Conservation (phyloP, 2,329 filamentous ascomycete genomes). For the Cadophora luteo-olivacea region DNA sequence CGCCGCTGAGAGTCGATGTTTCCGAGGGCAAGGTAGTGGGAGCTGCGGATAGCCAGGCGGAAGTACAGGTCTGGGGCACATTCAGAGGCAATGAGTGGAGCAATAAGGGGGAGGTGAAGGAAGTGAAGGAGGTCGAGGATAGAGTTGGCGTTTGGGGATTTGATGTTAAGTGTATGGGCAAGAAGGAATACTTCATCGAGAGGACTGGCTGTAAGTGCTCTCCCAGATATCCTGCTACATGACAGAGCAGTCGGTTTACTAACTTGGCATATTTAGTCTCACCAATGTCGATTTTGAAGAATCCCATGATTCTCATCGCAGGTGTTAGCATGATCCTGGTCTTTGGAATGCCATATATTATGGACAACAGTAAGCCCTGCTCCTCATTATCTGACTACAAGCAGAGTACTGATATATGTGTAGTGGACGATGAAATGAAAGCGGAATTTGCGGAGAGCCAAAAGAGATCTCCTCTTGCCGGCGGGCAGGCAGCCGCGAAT, state of each 20-base stretch:
- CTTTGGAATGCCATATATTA: constrained; percentile 90
- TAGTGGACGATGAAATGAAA: constrained; percentile 96
- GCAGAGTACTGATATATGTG: not conserved
- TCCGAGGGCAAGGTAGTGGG: constrained; percentile 40
- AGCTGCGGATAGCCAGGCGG: constrained; percentile 50
- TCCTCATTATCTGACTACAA: constrained; percentile 35
- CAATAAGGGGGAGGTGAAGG: constrained; percentile 71
- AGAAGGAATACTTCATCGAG: constrained; percentile 79
- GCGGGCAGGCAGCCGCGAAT: constrained; percentile 53
- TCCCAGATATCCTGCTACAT: not conserved
- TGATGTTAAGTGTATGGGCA: constrained; percentile 56
- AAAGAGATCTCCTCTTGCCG: constrained; percentile 72
- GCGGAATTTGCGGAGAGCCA: constrained; percentile 93
- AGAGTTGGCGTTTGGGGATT: constrained; percentile 44
- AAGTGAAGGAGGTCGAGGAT: constrained; percentile 38
- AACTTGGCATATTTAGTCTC: constrained; percentile 63
- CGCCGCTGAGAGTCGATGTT: constrained; percentile 82
- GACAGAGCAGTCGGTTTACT: not conserved
- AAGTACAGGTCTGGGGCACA: constrained; percentile 78
- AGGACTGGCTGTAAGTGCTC: constrained; percentile 73
- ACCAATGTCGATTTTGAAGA: constrained; percentile 83
- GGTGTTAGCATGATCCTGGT: constrained; percentile 83
- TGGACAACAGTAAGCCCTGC: constrained; percentile 84
- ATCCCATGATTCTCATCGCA: constrained; percentile 95
- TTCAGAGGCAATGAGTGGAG: constrained; percentile 89